Evolutionary conservation across 208 protist genomes (phyloP).

Genomic region (Trypanosoma mega): DNA sequence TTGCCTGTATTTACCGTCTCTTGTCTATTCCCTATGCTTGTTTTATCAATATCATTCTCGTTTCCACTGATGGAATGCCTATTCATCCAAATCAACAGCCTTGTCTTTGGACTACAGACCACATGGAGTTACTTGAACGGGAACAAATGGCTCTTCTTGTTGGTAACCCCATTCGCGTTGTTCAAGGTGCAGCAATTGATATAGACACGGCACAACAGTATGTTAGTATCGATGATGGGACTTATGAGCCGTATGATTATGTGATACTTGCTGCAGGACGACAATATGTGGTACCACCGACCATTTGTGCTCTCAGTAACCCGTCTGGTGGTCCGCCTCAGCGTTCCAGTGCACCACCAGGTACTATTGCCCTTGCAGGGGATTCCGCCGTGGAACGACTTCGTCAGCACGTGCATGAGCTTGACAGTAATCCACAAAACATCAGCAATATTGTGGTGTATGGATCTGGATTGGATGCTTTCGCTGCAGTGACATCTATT

Average conservation of each 20-base stretch:
- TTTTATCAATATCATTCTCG: conserved; percentile 86
- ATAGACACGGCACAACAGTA: conserved; percentile 81
- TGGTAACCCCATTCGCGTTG: conserved; percentile 60
- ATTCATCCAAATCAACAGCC: conserved; percentile 63
- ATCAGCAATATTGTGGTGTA: conserved; percentile 85
- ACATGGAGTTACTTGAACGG: conserved; percentile 76
- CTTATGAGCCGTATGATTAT: conserved; percentile 91
- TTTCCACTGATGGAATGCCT: conserved; percentile 83
- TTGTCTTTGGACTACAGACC: conserved; percentile 62
- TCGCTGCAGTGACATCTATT: conserved; percentile 63
- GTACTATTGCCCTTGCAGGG: conserved; percentile 38
- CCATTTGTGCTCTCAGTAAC: conserved; percentile 68
- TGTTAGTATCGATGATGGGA: conserved; percentile 79
- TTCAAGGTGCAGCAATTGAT: conserved; percentile 80
- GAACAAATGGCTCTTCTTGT: conserved; percentile 71
- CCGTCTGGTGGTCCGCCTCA: conserved; percentile 43
- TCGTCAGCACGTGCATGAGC: conserved; percentile 52
- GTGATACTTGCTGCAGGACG: conserved; percentile 83
- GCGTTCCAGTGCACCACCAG: conserved; percentile 45
- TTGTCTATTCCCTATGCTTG: conserved; percentile 74
- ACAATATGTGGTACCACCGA: conserved; percentile 77
- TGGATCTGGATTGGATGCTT: conserved; percentile 80
- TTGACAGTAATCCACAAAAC: conserved; percentile 57
- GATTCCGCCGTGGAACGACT: conserved; percentile 57
- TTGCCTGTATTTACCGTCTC: conserved; percentile 77